These are phyloP conservation scores for Blastobotrys niveus DNA, from an alignment of 1,139 yeast genomes.

Conservation along the genomic window DNA sequence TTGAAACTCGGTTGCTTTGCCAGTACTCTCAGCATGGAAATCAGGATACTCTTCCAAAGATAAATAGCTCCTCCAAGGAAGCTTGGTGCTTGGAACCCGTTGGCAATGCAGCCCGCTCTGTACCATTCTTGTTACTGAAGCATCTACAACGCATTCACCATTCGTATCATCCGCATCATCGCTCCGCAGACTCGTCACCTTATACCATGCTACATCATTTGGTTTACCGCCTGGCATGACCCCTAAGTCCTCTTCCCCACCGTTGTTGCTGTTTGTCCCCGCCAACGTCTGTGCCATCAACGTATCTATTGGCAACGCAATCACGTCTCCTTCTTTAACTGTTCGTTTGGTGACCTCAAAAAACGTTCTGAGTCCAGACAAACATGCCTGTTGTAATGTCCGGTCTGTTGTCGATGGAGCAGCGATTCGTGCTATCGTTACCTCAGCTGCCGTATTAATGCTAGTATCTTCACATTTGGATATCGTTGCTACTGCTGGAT, in stretches of 20 bases:
- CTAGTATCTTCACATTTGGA: conserved; percentile 18
- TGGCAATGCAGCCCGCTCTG: conserved; percentile 51
- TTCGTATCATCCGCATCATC: conserved; percentile 32
- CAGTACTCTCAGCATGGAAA: conserved; percentile 23
- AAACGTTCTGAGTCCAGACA: conserved; percentile 54
- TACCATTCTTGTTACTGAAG: conserved; percentile 56
- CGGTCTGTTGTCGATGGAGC: conserved; percentile 68
- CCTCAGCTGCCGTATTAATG: conserved; percentile 42
- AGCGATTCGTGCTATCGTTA: conserved; percentile 61
- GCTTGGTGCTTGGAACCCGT: conserved; percentile 37
- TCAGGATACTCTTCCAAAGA: conserved; percentile 37
- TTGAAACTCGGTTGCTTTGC: conserved; percentile 40
- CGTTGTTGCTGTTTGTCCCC: conserved; percentile 24
- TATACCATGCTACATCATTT: conserved; percentile 84
- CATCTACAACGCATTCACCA: conserved; percentile 56
- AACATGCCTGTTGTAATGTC: conserved; percentile 57
- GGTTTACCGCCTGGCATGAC: conserved; percentile 53
- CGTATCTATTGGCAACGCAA: conserved; percentile 77
- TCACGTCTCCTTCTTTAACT: conserved; percentile 55
- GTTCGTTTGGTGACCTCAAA: conserved; percentile 58
- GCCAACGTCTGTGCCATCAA: conserved; percentile 57
- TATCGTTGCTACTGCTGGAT: conserved; percentile 19
- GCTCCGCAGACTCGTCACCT: conserved; percentile 44
- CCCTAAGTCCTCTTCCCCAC: conserved; percentile 20
- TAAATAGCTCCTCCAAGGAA: conserved; percentile 52